Evolutionary conservation across 176 grass and related monocot genomes (phyloP).

Genomic region (Avena insularis): DNA sequence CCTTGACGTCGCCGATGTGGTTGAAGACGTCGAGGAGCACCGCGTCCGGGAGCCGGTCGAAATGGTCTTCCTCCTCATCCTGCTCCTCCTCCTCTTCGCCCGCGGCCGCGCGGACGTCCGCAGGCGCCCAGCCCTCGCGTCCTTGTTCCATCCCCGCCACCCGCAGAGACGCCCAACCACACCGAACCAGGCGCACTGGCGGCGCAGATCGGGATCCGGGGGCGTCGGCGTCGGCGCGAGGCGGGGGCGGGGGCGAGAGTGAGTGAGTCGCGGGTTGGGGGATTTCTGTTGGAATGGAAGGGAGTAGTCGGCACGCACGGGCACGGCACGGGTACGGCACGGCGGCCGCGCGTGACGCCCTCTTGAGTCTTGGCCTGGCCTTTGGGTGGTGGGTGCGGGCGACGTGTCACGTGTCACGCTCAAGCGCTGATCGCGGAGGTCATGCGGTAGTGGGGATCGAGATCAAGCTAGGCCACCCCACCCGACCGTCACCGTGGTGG

Average conservation of each 20-base stretch:
- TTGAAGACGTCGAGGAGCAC: conserved; percentile 80
- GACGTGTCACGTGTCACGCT: conserved; percentile 52
- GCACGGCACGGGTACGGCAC: conserved; percentile 40
- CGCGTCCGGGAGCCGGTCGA: conserved; percentile 83
- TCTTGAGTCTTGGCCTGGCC: neutral
- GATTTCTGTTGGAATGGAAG: conserved; percentile 15
- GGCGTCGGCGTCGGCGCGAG: conserved; percentile 13
- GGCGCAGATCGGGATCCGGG: conserved; percentile 47
- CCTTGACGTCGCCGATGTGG: conserved; percentile 89
- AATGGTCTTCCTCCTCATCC: conserved; percentile 54
- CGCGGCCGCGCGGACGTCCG: neutral
- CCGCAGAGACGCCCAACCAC: neutral
- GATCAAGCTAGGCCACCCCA: neutral
- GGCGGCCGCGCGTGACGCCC: conserved; percentile 27
- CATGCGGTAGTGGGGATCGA: neutral
- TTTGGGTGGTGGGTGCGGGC: conserved; percentile 8
- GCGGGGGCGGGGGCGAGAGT: neutral
- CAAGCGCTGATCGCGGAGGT: conserved; percentile 11
- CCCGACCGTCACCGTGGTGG: too few species aligned
- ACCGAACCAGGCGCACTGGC: neutral
- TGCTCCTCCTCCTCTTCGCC: neutral
- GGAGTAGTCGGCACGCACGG: conserved; percentile 44
- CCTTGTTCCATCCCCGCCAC: conserved; percentile 15
- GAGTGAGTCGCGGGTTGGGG: neutral
- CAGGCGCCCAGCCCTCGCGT: conserved; percentile 12